Evolutionary conservation across 2,329 filamentous ascomycete genomes (phyloP).

Genomic region (Cladosporium austrohemisphaericum): DNA sequence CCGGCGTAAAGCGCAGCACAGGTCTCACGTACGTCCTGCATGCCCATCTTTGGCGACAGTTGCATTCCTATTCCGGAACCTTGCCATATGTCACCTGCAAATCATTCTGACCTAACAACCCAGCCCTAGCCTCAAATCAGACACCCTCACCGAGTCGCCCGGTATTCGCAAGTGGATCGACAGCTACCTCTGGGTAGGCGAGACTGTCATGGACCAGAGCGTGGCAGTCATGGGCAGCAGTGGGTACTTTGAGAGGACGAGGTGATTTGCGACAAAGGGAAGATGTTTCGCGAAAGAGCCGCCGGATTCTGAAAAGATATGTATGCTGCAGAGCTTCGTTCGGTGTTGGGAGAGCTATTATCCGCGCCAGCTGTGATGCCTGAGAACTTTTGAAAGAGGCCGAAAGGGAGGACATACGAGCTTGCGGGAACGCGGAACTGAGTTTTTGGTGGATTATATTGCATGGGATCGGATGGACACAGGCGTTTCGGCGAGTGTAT

Average conservation of each 20-base stretch:
- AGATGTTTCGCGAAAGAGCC: no score
- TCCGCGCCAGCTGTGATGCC: neutral
- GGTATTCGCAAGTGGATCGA: slow-evolving; percentile 84
- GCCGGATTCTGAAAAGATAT: no score
- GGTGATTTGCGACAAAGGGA: slow-evolving; percentile 55
- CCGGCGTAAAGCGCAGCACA: slow-evolving; percentile 94
- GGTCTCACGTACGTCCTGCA: slow-evolving; percentile 81
- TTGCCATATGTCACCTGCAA: neutral
- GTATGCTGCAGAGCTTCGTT: no score
- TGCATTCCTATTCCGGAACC: neutral
- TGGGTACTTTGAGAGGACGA: slow-evolving; percentile 84
- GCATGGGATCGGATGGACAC: neutral
- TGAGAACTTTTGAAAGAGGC: no score
- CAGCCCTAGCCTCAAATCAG: slow-evolving; percentile 79
- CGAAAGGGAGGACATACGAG: neutral
- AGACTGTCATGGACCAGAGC: slow-evolving; percentile 98
- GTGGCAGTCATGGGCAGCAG: slow-evolving; percentile 86
- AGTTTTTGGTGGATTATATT: neutral
- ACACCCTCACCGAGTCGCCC: slow-evolving; percentile 78
- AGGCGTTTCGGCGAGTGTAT: slow-evolving; percentile 6
- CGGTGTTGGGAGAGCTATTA: no score
- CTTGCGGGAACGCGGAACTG: neutral
- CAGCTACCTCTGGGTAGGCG: slow-evolving; percentile 88
- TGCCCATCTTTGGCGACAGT: neutral
- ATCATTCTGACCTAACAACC: slow-evolving; percentile 43